phyloP scores from a whole-genome alignment of 2,329 filamentous ascomycete genomes.

The Aureobasidium namibiae region DNA sequence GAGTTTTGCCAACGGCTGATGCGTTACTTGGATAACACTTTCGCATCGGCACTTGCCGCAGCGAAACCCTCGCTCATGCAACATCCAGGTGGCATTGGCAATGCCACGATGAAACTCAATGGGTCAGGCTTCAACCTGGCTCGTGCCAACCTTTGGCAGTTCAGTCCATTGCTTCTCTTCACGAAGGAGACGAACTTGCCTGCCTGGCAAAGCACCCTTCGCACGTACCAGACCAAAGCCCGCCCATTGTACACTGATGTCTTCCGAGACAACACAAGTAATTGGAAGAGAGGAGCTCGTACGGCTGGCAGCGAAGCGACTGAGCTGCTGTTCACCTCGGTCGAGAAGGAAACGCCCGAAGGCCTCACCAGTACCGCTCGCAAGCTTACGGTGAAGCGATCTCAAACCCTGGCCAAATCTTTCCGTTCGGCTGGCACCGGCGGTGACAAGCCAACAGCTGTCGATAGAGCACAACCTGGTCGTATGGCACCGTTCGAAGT shows the following conservation, averaged over 20 bases:
- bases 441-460: constrained; percentile 44
- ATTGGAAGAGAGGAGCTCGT: constrained; percentile 51
- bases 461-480: constrained; percentile 44
- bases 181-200: constrained; percentile 72
- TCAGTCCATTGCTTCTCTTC: constrained; percentile 80
- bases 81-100: constrained; percentile 27
- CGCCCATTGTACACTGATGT: constrained; percentile 72
- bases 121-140: constrained; percentile 59
- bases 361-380: constrained; percentile 65
- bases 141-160: constrained; percentile 73
- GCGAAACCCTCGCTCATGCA: constrained; percentile 31
- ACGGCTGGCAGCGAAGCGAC: constrained; percentile 26
- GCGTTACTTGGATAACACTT: constrained; percentile 74
- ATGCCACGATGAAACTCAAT: constrained; percentile 54
- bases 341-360: constrained; percentile 67
- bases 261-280: constrained; percentile 66
- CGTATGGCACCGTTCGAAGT: constrained; percentile 70
- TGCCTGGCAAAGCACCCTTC: constrained; percentile 74
- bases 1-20: constrained; percentile 72
- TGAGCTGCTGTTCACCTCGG: constrained; percentile 71
- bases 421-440: constrained; percentile 53
- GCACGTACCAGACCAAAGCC: constrained; percentile 71
- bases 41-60: constrained; percentile 61
- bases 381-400: constrained; percentile 89
- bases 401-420: constrained; percentile 72